phyloP scores from a whole-genome alignment of 2,329 filamentous ascomycete species.

The Dendrostoma leiphaemia region DNA sequence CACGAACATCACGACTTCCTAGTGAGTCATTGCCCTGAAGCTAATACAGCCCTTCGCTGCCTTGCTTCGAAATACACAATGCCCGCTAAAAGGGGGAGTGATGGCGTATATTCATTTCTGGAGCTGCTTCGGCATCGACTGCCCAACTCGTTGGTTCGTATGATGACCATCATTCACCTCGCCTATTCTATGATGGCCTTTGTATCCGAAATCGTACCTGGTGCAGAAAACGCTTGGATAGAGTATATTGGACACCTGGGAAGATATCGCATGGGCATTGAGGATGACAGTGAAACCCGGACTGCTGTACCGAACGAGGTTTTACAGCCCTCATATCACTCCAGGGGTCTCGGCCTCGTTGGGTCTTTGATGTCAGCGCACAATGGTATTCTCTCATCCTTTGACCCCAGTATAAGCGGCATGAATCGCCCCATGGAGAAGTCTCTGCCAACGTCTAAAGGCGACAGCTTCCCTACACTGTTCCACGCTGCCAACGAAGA shows the following conservation, averaged over 20 bases:
- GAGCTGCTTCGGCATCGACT: conserved; percentile 73
- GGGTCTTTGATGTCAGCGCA: no score
- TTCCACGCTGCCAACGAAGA: no score
- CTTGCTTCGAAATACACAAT: conserved; percentile 83
- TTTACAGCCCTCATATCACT: no score
- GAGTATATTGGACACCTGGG: conserved; percentile 86
- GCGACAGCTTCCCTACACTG: no score
- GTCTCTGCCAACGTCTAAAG: no score
- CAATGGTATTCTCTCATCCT: no score
- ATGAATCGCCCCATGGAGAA: no score
- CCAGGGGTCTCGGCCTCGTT: no score
- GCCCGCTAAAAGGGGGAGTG: conserved; percentile 91
- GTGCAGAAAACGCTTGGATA: conserved; percentile 87
- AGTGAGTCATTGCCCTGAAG: conserved; percentile 81
- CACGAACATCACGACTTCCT: conserved; percentile 88
- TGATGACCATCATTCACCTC: conserved; percentile 86
- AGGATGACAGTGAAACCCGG: conserved; percentile 83
- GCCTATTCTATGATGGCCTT: conserved; percentile 89
- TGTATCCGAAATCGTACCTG: conserved; percentile 78
- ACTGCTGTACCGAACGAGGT: no score
- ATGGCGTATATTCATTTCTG: conserved; percentile 84
- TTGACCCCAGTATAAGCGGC: no score
- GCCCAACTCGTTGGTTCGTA: conserved; percentile 78
- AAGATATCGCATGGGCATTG: conserved; percentile 83
- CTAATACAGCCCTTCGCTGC: conserved; percentile 65